Evolutionary conservation across 2,329 filamentous ascomycete genomes (phyloP), one percentile per base, ranked within the genome.

Genomic region (Verticillium nubilum): DNA sequence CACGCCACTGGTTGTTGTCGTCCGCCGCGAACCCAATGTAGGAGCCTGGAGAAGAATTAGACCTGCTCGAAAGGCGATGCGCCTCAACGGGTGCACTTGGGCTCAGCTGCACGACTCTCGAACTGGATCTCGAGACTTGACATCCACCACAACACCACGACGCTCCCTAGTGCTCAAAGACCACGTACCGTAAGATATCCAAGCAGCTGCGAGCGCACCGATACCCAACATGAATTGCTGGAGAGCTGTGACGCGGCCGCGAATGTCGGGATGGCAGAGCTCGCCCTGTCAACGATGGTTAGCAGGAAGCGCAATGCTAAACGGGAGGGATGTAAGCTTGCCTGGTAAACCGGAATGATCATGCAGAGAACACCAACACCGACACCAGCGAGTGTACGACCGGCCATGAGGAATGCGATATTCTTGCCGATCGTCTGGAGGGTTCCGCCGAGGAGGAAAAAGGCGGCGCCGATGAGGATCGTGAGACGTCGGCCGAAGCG

Each of bases 201-300:
- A 92, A 0, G 86, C 81, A 0, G 91, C 90, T 15, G 86, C 75
- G 1, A 95, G 80, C 12, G 89, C 78, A 59, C 91, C 90, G 29
- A 94, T 83, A 1, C 89, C 90, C 55, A 93, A 71, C 89, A 93
- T 93, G 68, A 93, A 92, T 67, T 93, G 90, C 71, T 93, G 90
- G 3, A 94, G 77, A 23, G 85, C 83, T 0, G 89, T 92, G 33
- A 94, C 82, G 60, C 86, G 80, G 10, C 90, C 91, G 69, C 90
- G 84, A 67, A 94, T 93, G 61, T 81, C 82, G 1, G 90, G 91
- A 69, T 94, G 90, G 2, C 87, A 86, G 26, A 93, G 80, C 68
- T 95, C 91, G 19, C 88, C 89, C 42, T 47, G 42, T 47, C 9
- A n/a, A 23, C 42, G n/a, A n/a, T n/a, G n/a, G n/a, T n/a, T n/a